A percentile compares a stretch with the other conserved stretches of the same genome.
Evolutionary conservation across 2,329 filamentous ascomycete species (phyloP).

Genomic region (Colletotrichum musicola): DNA sequence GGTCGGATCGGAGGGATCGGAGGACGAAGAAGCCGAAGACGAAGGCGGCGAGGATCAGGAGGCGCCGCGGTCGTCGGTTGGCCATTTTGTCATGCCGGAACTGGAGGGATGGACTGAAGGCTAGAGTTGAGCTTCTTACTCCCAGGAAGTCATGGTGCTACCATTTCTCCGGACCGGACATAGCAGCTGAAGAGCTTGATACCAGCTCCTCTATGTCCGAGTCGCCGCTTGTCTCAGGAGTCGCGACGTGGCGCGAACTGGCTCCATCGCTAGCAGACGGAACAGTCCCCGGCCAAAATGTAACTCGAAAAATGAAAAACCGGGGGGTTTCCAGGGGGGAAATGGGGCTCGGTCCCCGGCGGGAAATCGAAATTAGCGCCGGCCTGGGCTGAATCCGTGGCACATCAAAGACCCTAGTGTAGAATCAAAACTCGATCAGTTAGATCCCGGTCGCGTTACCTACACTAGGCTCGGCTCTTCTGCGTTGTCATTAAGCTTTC

Average conservation of each 20-base stretch:
- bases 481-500: too few species aligned
- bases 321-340: conserved; percentile 2
- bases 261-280: neutral
- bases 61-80: conserved; percentile 38
- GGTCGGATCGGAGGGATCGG: conserved; percentile 1
- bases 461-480: too few species aligned
- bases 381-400: neutral
- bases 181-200: neutral
- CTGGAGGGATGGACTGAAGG: neutral
- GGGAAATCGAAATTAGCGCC: neutral
- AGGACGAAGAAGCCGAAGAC: conserved; percentile 28
- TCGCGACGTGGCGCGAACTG: conserved; percentile 19
- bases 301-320: conserved; percentile 1
- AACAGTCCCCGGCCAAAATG: neutral
- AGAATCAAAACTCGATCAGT: too few species aligned
- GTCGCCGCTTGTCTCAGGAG: conserved; percentile 22
- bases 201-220: neutral
- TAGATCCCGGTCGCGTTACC: too few species aligned
- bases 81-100: conserved; percentile 36
- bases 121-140: neutral
- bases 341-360: neutral
- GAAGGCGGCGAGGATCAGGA: conserved; percentile 30
- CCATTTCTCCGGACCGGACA: neutral
- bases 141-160: neutral
- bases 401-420: too few species aligned